A percentile compares a stretch with the other conserved stretches of the same genome.
Conservation (phyloP, 108 stramenopile genomes). For the Skeletonema grethae region DNA sequence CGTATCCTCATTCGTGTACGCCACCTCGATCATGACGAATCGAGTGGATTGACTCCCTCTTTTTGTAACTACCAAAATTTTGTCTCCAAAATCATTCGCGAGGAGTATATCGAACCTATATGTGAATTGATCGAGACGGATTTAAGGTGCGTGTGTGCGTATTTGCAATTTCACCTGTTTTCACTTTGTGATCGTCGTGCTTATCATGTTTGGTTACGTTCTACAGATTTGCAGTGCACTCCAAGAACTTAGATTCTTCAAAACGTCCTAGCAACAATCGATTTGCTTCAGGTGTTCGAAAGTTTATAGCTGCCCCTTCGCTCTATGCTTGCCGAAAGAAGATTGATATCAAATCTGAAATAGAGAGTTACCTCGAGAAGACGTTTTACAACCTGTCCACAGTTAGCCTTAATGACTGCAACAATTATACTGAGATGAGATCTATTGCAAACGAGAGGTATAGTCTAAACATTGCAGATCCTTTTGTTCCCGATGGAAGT, state of each 20-base stretch:
- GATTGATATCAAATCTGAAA: constrained; percentile 39
- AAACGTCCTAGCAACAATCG: constrained; percentile 5
- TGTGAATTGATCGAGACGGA: constrained; percentile 42
- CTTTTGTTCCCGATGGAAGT: constrained; percentile 59
- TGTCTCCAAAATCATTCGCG: constrained; percentile 23
- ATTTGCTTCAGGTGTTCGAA: constrained; percentile 18
- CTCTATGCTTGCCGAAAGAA: constrained; percentile 28
- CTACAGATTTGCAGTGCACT: constrained; percentile 28
- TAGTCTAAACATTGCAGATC: constrained; percentile 54
- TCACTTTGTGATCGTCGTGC: background rate
- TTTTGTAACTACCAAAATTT: constrained; percentile 21
- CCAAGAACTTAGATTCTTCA: constrained; percentile 8
- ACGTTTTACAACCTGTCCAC: constrained; percentile 69
- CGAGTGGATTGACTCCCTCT: constrained; percentile 7
- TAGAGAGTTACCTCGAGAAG: constrained; percentile 43
- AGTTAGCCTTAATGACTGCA: constrained; percentile 69
- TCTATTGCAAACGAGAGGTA: constrained; percentile 51
- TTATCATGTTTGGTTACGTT: background rate
- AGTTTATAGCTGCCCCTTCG: constrained; percentile 16
- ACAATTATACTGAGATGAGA: constrained; percentile 67
- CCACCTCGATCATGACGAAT: constrained; percentile 12
- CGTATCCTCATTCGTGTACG: constrained; percentile 25
- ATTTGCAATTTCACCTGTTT: background rate
- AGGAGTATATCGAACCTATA: constrained; percentile 32
- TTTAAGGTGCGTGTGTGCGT: constrained; percentile 23